Conservation (phyloP, 352 stramenopile species). For the Phytophthora macrochlamydospora region DNA sequence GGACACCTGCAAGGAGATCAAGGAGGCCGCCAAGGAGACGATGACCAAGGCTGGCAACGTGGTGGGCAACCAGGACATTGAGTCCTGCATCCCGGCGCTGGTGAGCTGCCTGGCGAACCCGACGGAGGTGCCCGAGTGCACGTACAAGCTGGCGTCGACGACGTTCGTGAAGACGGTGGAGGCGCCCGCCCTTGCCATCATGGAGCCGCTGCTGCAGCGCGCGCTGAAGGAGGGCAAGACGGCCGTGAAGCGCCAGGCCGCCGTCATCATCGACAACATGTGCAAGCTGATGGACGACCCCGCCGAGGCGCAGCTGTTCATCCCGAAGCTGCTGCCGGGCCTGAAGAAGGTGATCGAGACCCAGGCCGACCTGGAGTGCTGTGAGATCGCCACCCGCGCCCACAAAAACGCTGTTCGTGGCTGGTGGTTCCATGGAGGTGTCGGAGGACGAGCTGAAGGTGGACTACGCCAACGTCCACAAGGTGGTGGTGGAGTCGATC, state of each 20-base stretch:
- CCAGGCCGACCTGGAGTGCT: conserved; percentile 97
- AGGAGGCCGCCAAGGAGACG: conserved; percentile 92
- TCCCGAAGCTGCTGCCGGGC: conserved; percentile 96
- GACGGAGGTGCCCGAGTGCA: conserved; percentile 97
- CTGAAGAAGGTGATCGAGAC: conserved; percentile 96
- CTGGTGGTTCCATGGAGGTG: too few relatives aligned
- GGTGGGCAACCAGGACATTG: conserved; percentile 99
- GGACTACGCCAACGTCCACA: too few relatives aligned
- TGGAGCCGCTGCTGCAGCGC: conserved; percentile 97
- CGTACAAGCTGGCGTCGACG: conserved; percentile 98
- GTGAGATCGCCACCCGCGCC: conserved; percentile 94
- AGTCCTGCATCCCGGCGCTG: conserved; percentile 98
- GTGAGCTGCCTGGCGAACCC: conserved; percentile 97
- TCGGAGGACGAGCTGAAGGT: too few relatives aligned
- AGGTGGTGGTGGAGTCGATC: too few relatives aligned
- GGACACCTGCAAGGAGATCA: conserved; percentile 99
- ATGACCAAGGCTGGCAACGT: conserved; percentile 96
- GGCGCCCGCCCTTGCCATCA: conserved; percentile 95
- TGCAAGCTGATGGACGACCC: conserved; percentile 98
- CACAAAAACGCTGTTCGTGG: conserved; percentile 39
- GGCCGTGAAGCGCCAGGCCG: conserved; percentile 96
- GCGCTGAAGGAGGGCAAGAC: conserved; percentile 96
- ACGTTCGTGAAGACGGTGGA: conserved; percentile 99
- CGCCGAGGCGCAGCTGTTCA: conserved; percentile 96
- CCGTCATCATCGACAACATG: conserved; percentile 99